These are phyloP conservation scores for Rubia tinctorum DNA, from an alignment of 305 asterid genomes.

Conservation along the genomic window DNA sequence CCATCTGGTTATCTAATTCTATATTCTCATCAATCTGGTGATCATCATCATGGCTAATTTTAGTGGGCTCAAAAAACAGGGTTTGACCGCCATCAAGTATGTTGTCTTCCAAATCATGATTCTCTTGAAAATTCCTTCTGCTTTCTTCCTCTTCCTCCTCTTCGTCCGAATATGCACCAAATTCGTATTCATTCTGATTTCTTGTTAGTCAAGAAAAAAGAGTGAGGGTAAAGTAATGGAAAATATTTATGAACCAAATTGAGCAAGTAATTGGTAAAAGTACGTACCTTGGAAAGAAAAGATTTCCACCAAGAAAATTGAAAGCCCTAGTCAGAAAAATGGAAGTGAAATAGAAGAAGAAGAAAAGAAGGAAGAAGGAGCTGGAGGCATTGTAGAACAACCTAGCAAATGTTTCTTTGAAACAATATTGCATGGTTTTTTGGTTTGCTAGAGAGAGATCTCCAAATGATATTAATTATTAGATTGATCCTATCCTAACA, in stretches of 20 bases:
- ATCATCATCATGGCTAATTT: constrained; percentile 1
- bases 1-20: neutral
- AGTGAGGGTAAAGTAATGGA: neutral
- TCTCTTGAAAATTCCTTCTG: constrained; percentile 18
- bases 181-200: constrained; percentile 53
- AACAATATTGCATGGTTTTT: constrained; percentile 51
- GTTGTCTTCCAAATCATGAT: constrained; percentile 20
- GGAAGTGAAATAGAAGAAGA: constrained; percentile 78
- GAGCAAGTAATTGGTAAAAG: neutral
- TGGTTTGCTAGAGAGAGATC: constrained; percentile 19
- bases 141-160: constrained; percentile 42
- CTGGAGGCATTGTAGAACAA: constrained; percentile 73
- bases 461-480: constrained; percentile 20
- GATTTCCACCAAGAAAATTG: constrained; percentile 74
- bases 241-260: neutral
- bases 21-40: neutral
- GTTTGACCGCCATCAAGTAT: constrained; percentile 10
- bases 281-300: constrained; percentile 56
- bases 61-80: constrained; percentile 4
- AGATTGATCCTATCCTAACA: constrained; percentile 18
- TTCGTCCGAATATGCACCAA: constrained; percentile 45
- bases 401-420: constrained; percentile 47
- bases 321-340: constrained; percentile 62
- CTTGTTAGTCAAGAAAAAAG: constrained; percentile 29
- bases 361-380: constrained; percentile 60